These are phyloP conservation scores for Fraxinus sp. DNA, from an alignment of 305 asterid genomes.

Conservation along the genomic window DNA sequence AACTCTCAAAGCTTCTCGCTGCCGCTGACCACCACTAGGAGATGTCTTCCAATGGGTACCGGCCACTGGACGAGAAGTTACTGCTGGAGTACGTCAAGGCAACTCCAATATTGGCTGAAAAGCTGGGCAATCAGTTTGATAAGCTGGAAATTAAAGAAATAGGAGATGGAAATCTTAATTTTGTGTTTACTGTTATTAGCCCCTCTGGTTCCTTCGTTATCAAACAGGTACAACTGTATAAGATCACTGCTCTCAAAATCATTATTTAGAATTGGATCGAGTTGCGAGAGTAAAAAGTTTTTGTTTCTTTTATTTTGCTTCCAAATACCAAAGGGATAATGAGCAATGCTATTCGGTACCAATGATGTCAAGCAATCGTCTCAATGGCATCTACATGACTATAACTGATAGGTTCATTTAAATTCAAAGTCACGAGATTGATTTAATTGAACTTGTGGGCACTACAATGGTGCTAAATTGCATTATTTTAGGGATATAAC, in stretches of 20 bases:
- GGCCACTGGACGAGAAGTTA: slow-evolving; percentile 66
- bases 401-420: too few species aligned
- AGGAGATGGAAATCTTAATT: slow-evolving; percentile 97
- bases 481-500: too few species aligned
- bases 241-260: not conserved
- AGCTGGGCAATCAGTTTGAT: slow-evolving; percentile 60
- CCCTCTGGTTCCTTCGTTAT: slow-evolving; percentile 68
- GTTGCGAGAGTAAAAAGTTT: not conserved
- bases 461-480: too few species aligned
- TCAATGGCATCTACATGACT: too few species aligned
- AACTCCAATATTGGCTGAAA: slow-evolving; percentile 65
- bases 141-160: slow-evolving; percentile 72
- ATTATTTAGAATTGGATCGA: not conserved
- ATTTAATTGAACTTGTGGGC: too few species aligned
- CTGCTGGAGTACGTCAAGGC: slow-evolving; percentile 70
- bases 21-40: slow-evolving; percentile 8
- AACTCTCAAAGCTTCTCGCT: slow-evolving; percentile 13
- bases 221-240: slow-evolving; percentile 62
- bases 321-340: not conserved
- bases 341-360: too few species aligned
- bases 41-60: slow-evolving; percentile 70
- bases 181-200: slow-evolving; percentile 65
- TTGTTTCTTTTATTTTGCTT: not conserved
- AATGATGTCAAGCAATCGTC: too few species aligned
- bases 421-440: too few species aligned